Percentiles rank a stretch among this genome's conserved stretches.
phyloP scores from a whole-genome alignment of 805 yeast genomes.

The Hanseniaspora thailandica region DNA sequence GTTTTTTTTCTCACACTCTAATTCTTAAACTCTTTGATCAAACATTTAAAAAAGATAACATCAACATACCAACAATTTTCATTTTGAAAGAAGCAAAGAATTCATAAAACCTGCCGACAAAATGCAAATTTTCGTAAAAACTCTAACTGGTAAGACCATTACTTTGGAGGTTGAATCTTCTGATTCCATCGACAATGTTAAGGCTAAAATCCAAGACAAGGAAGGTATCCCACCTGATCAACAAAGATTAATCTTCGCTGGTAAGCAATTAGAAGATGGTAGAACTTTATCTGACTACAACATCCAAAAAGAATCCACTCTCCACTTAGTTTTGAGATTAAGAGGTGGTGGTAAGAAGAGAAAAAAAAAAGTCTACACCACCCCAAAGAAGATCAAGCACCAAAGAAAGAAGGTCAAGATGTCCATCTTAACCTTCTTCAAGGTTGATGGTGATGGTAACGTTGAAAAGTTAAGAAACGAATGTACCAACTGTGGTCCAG shows the following conservation, averaged over 20 bases:
- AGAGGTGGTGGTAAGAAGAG: constrained; percentile 99
- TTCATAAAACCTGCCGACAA: constrained; percentile 36
- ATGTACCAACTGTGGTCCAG: constrained; percentile 97
- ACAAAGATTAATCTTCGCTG: constrained; percentile 93
- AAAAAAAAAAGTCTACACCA: constrained; percentile 99
- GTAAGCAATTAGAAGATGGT: constrained; percentile 94
- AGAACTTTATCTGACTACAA: constrained; percentile 95
- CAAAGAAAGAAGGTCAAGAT: constrained; percentile 98
- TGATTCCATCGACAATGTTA: constrained; percentile 94
- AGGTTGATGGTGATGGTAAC: constrained; percentile 96
- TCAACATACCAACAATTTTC: constrained; percentile 12
- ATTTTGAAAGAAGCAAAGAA: constrained; percentile 29
- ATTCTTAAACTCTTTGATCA: not conserved
- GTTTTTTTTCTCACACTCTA: not conserved
- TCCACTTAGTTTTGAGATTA: constrained; percentile 91
- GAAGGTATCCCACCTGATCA: constrained; percentile 98
- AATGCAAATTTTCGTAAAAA: constrained; percentile 97
- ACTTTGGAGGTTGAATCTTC: constrained; percentile 96
- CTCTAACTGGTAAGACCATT: constrained; percentile 98
- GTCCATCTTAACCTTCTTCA: constrained; percentile 98
- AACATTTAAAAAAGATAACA: not conserved
- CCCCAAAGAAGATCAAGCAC: constrained; percentile 99
- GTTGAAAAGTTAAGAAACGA: constrained; percentile 98
- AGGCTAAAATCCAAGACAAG: constrained; percentile 92
- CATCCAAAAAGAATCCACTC: constrained; percentile 94